Conservation (phyloP, 768 basidiomycete genomes). For the Crassisporium funariophilum region DNA sequence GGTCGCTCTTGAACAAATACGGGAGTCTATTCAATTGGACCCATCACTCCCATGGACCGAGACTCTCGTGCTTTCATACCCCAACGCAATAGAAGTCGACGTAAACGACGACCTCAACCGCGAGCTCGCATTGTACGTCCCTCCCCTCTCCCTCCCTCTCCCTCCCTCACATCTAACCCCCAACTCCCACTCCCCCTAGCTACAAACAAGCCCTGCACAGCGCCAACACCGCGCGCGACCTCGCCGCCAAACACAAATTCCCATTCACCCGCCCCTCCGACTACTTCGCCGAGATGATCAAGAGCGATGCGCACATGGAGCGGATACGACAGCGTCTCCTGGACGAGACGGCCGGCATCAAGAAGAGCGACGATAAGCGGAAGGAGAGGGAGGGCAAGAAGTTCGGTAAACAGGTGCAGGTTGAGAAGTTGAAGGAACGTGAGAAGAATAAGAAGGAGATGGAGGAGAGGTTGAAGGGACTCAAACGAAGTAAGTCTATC, state of each 20-base stretch:
- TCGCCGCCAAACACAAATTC: constrained; percentile 78
- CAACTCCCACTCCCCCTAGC: constrained; percentile 42
- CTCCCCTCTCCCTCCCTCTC: neutral
- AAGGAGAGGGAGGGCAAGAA: constrained; percentile 95
- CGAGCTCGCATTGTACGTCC: constrained; percentile 90
- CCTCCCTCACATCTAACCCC: neutral
- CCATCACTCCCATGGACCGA: constrained; percentile 83
- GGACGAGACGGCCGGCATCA: constrained; percentile 86
- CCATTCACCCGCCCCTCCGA: constrained; percentile 91
- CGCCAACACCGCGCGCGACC: constrained; percentile 70
- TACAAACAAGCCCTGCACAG: constrained; percentile 94
- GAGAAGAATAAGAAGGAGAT: constrained; percentile 90
- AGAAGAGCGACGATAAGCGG: constrained; percentile 89
- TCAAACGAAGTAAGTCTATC: constrained; percentile 80
- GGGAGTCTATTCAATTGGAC: constrained; percentile 75
- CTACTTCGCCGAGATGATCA: constrained; percentile 99
- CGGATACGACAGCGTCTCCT: constrained; percentile 88
- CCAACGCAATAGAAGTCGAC: constrained; percentile 72
- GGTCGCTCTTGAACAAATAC: constrained; percentile 81
- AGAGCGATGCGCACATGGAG: constrained; percentile 97
- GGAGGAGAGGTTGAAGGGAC: constrained; percentile 79
- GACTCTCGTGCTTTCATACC: constrained; percentile 72
- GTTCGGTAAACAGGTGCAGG: constrained; percentile 96
- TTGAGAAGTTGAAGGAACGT: constrained; percentile 91
- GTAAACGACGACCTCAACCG: constrained; percentile 90